These are phyloP conservation scores for Citrullus amarus DNA, from an alignment of 306 rosid genomes.

Conservation along the genomic window DNA sequence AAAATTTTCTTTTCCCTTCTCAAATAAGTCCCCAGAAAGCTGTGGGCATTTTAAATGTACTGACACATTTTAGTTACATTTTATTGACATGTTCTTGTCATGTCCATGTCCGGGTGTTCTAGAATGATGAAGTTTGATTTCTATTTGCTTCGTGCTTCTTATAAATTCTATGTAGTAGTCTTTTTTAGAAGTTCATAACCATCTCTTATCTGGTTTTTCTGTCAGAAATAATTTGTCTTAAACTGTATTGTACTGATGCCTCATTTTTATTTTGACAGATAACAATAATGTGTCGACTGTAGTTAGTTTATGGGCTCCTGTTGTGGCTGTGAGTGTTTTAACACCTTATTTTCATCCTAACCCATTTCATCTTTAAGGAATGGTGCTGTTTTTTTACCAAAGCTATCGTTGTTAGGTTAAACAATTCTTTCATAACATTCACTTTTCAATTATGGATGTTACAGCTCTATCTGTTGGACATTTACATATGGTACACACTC, in stretches of 20 bases:
- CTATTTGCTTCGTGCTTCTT: not conserved
- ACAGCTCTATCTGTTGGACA: conserved; percentile 95
- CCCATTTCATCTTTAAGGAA: not conserved
- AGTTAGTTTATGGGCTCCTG: conserved; percentile 89
- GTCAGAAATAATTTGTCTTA: not conserved
- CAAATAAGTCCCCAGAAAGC: not conserved
- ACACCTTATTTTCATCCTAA: conserved; percentile 8
- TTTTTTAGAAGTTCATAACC: not conserved
- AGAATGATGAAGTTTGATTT: not conserved
- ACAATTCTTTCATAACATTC: not conserved
- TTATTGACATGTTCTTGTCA: not conserved
- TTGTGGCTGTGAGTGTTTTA: conserved; percentile 77
- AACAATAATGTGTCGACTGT: conserved; percentile 64
- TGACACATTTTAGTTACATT: not conserved
- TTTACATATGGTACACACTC: conserved; percentile 84
- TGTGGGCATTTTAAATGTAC: not conserved
- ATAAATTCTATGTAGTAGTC: not conserved
- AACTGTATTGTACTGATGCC: not conserved
- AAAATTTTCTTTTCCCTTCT: not conserved
- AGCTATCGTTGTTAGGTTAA: not conserved
- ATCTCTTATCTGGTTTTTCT: not conserved
- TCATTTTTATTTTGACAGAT: conserved; percentile 35
- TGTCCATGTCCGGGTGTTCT: not conserved
- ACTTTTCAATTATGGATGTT: conserved; percentile 16
- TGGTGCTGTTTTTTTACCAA: not conserved